Base-by-base conservation (phyloP, 1,284 basidiomycete genomes). In the Trametes polyzona region DNA sequence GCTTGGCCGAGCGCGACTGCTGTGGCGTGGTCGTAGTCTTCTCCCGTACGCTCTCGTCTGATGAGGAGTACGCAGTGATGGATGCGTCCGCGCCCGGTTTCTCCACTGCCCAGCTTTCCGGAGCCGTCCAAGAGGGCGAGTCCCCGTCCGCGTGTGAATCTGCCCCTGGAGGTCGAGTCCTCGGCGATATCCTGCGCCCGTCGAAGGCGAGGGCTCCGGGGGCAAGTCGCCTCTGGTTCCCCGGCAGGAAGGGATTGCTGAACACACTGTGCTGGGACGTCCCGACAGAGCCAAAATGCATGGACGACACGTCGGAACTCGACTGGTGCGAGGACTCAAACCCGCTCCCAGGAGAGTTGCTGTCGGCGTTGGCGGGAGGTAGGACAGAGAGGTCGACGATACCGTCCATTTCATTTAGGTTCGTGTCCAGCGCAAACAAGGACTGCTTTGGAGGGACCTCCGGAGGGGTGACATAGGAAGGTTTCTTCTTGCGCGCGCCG, bases 371-470 rank as follows among this genome's bases (percentile, higher is more conserved):
- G 47, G 62, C 58, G 41, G 55, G 47, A 29, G 60, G 71, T 23
- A 71, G 74, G 19, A 67, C 71, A 12, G 63, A 76, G 17, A 75
- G 72, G 71, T 93, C 80, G 62, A 96, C 79, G 69, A 96, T 93
- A 27, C 91, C 94, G 46, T 92, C 90, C 81, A 97, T 93, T 57
- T 86, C 78, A 29, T 89, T 83, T 39, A 96, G 76, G 63, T 96
- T 86, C 47, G 86, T 88, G 73, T 96, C 92, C 35, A 95, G 80
- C 19, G 76, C 78, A 64, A 83, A 77, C 16, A 71, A 64, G 19
- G 64, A 52, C 30, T 67, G 67, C 17, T 61, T 61, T 0, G 62
- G 62, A 17, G 62, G 62, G 7, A 57, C 49, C 14, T 61, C 50
- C 7, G 65, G 64, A n/a, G 61, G 60, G 14, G 44, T 49, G 10